Conservation (phyloP, 2,329 filamentous ascomycete species). For the Talaromyces albobiverticillius region DNA sequence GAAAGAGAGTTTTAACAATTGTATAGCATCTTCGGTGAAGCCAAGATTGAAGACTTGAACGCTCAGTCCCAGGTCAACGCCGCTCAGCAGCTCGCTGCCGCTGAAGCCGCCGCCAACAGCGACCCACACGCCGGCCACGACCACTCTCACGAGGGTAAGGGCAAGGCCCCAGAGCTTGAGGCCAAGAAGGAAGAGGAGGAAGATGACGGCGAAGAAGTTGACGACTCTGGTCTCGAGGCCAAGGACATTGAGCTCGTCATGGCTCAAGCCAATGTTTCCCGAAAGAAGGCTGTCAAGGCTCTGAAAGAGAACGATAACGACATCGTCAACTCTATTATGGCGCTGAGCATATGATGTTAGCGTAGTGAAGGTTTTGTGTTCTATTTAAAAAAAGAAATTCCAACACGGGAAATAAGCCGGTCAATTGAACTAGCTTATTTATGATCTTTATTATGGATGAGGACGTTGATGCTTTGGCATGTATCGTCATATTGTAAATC, state of each 20-base stretch:
- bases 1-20: constrained; percentile 22
- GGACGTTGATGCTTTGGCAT: background rate
- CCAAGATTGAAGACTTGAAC: constrained; percentile 99
- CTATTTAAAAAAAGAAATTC: background rate
- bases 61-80: constrained; percentile 94
- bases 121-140: constrained; percentile 61
- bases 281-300: constrained; percentile 98
- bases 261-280: constrained; percentile 92
- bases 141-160: constrained; percentile 55
- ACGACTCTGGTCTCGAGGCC: constrained; percentile 89
- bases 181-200: constrained; percentile 73
- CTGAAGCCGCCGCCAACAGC: constrained; percentile 62
- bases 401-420: background rate
- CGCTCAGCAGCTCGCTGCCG: constrained; percentile 86
- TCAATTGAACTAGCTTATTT: background rate
- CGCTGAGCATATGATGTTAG: constrained; percentile 70
- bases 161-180: constrained; percentile 62
- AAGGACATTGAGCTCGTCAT: constrained; percentile 99
- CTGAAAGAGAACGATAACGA: constrained; percentile 97
- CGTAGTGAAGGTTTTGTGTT: background rate
- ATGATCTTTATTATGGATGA: background rate
- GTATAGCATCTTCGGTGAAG: constrained; percentile 93
- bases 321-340: constrained; percentile 99
- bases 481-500: background rate
- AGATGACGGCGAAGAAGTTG: constrained; percentile 93